Percentiles rank a stretch among this genome's conserved stretches.
These are phyloP conservation scores for Trebouxia gelatinosa DNA, from an alignment of 163 green algal genomes.

Conservation along the genomic window DNA sequence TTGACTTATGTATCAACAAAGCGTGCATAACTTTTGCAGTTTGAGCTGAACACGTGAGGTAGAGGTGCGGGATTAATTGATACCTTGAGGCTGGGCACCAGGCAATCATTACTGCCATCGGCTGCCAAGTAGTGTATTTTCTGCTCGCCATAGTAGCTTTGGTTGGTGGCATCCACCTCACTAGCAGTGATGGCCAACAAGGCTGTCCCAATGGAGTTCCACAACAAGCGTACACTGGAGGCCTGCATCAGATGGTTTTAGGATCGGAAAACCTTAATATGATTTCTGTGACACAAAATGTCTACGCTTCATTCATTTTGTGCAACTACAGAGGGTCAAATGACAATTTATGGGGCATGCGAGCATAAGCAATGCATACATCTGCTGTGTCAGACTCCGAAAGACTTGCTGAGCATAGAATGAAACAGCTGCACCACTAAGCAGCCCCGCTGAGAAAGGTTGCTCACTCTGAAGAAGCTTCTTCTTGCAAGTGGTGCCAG, in stretches of 20 bases:
- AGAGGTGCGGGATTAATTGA: no score
- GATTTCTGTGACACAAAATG: background rate
- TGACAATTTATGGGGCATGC: background rate
- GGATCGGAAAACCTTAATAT: no score
- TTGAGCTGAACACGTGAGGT: background rate
- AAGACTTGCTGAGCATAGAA: conserved; percentile 28
- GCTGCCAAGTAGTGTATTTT: conserved; percentile 90
- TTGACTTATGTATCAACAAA: background rate
- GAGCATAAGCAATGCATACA: background rate
- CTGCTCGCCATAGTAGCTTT: conserved; percentile 96
- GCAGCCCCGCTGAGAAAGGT: background rate
- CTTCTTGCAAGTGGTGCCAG: conserved; percentile 61
- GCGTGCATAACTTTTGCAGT: background rate
- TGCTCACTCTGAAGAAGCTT: conserved; percentile 80
- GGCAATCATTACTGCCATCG: conserved; percentile 65
- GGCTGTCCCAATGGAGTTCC: conserved; percentile 69
- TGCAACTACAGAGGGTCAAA: background rate
- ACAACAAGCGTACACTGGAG: conserved; percentile 57
- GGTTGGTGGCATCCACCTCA: conserved; percentile 94
- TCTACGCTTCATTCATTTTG: background rate
- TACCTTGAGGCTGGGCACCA: conserved; percentile 47
- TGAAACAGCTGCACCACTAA: background rate
- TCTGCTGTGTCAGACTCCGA: background rate
- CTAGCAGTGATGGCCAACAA: conserved; percentile 78
- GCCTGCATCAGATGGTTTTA: conserved; percentile 37